Percentiles rank a stretch among this genome's conserved stretches.
Evolutionary conservation across 2,329 filamentous ascomycete species (phyloP).

Genomic region (Ophiocordyceps camponoti-rufipedis): DNA sequence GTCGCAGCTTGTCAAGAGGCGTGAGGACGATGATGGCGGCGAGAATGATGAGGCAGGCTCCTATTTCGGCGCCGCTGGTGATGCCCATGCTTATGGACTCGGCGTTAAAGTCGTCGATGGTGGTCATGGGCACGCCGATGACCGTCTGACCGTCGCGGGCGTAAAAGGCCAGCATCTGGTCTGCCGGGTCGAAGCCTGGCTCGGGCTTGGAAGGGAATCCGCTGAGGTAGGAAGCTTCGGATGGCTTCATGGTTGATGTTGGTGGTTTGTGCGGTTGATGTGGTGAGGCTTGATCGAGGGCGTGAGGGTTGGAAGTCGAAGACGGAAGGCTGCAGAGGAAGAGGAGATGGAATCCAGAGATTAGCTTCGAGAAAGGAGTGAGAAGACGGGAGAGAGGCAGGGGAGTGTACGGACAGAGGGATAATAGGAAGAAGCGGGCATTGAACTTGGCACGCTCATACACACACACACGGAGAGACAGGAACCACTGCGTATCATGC

Average conservation of each 20-base stretch:
- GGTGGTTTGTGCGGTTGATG: background rate
- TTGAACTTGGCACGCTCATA: background rate
- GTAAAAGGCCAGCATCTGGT: slow-evolving; percentile 18
- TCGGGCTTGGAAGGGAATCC: slow-evolving; percentile 3
- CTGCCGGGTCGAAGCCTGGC: slow-evolving; percentile 14
- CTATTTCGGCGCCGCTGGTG: slow-evolving; percentile 54
- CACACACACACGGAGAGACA: background rate
- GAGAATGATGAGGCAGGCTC: slow-evolving; percentile 46
- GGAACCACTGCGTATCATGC: background rate
- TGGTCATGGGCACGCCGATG: slow-evolving; percentile 13
- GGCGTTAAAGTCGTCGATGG: slow-evolving; percentile 14
- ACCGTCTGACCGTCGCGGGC: slow-evolving; percentile 12
- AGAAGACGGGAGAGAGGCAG: no score
- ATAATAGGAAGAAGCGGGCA: background rate
- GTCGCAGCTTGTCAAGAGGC: slow-evolving; percentile 40
- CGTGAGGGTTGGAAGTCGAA: background rate
- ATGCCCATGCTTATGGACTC: slow-evolving; percentile 24
- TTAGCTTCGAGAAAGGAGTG: no score
- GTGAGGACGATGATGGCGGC: slow-evolving; percentile 50
- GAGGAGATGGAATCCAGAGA: background rate
- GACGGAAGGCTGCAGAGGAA: background rate
- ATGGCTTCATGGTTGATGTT: background rate
- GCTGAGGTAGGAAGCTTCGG: background rate
- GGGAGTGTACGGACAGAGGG: no score
- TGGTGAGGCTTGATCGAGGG: background rate